Evolutionary conservation across 441 rosid genomes (phyloP).

Genomic region (Cnidoscolus chayamansa): DNA sequence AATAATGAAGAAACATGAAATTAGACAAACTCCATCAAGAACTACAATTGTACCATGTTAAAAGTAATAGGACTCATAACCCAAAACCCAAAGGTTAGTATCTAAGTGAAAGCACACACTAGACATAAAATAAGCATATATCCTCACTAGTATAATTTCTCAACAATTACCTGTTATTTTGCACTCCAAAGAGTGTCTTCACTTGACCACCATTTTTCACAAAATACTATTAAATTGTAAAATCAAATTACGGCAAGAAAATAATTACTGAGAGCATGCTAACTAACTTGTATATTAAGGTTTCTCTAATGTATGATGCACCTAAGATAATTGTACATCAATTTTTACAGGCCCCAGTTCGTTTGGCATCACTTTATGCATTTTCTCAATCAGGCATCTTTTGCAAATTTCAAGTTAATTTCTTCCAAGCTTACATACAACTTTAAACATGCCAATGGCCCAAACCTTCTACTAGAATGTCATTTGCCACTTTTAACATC

Average conservation of each 20-base stretch:
- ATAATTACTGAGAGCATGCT: constrained; percentile 1
- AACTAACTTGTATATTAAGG: not conserved
- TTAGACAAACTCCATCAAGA: not conserved
- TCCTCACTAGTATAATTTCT: not conserved
- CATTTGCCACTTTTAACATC: constrained; percentile 67
- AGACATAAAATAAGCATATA: not conserved
- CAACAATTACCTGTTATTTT: not conserved
- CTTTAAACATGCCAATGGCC: constrained; percentile 19
- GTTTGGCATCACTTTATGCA: constrained; percentile 4
- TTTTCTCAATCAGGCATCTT: not conserved
- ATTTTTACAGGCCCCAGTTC: not conserved
- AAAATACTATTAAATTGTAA: not conserved
- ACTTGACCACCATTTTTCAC: not conserved
- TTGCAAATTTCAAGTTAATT: constrained; percentile 7
- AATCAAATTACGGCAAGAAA: not conserved
- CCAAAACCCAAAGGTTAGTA: not conserved
- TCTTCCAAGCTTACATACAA: constrained; percentile 10
- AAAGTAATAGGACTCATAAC: not conserved
- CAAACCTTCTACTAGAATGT: constrained; percentile 83
- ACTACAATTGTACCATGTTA: not conserved
- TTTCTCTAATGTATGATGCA: not conserved
- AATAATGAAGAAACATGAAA: not conserved
- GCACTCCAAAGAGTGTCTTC: not conserved
- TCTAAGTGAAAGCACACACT: not conserved
- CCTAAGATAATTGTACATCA: not conserved